Evolutionary conservation across 2,329 filamentous ascomycete species (phyloP), one percentile per base, ranked within the genome.

Genomic region (Dactylellina drechsleri): DNA sequence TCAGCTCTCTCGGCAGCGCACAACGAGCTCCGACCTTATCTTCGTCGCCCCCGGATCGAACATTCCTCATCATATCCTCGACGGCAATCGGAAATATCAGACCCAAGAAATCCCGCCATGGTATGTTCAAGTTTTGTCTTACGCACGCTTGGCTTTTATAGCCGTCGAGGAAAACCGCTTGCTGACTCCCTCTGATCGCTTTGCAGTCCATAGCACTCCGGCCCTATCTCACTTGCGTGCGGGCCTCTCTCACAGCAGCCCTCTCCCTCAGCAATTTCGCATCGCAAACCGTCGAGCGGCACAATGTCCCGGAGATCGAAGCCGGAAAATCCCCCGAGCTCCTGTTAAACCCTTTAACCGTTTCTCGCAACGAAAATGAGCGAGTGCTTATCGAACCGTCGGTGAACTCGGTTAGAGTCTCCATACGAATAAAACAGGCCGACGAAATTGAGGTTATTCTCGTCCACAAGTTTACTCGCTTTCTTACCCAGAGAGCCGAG

Each of bases 351-450:
- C 93, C 94, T 16, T 85, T 99, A 77, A 93, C 91, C 28, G 89
- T 99, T 79, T 91, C 94, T 77, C 90, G 95, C 77, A 99, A 99
- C 83, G 93, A 98, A 84, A 96, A 97, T 82, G 95, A 99, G 87
- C 90, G 91, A 79, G 94, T 99, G 78, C 86, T 97, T 76, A 96
- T 98, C 81, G 94, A 98, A 85, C 93, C 95, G 64, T 95, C 92
- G 82, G 91, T 98, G 84, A 99, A 99, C 87, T 96, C 92, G 79
- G 91, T 99, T 79, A 91, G 95, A 79, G 91, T 99, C 81, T 97
- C 92, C 87, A 96, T 99, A 85, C 92, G 94, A 86, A 97, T 99
- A 83, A 99, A 99, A 85, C 95, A 99, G 86, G 95, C 95, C 77
- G 95, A 99, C 83, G 95, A 99, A 85, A 99, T 98, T 80, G 95